A percentile compares a stretch with the other conserved stretches of the same genome.
phyloP scores from a whole-genome alignment of 2,329 filamentous ascomycete genomes.

The Cytospora paraplurivora region DNA sequence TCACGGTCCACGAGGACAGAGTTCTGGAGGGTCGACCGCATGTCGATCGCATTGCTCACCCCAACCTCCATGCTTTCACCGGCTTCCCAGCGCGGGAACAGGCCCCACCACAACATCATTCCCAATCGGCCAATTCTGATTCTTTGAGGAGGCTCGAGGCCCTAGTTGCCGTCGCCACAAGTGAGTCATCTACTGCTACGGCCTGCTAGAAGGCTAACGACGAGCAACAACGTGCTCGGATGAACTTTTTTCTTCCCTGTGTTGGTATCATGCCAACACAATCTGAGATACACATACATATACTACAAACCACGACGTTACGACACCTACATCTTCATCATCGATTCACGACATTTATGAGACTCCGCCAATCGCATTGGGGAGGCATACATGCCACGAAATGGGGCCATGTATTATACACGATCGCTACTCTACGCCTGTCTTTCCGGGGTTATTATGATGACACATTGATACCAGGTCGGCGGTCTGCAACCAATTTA shows the following conservation, averaged over 20 bases:
- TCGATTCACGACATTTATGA: slow-evolving; percentile 16
- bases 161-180: slow-evolving; percentile 66
- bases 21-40: slow-evolving; percentile 44
- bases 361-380: slow-evolving; percentile 12
- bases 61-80: slow-evolving; percentile 55
- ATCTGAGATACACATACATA: slow-evolving; percentile 4
- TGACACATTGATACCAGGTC: slow-evolving; percentile 28
- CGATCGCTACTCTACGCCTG: slow-evolving; percentile 17
- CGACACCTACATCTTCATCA: slow-evolving; percentile 12
- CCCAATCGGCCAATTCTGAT: slow-evolving; percentile 40
- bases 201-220: slow-evolving; percentile 28
- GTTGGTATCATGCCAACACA: slow-evolving; percentile 12
- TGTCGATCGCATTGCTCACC: slow-evolving; percentile 60
- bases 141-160: slow-evolving; percentile 62
- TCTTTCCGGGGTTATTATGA: slow-evolving; percentile 14
- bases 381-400: slow-evolving; percentile 14
- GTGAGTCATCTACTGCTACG: slow-evolving; percentile 45
- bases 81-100: slow-evolving; percentile 50
- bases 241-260: background rate
- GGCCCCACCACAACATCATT: slow-evolving; percentile 35
- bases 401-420: slow-evolving; percentile 13
- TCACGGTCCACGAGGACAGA: slow-evolving; percentile 41
- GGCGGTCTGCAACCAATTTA: slow-evolving; percentile 24
- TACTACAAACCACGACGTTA: slow-evolving; percentile 22
- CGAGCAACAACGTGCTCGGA: background rate